These are phyloP conservation scores for Apophysomyces ossiformis DNA, from an alignment of 371 early-diverging fungal genomes.

Conservation along the genomic window DNA sequence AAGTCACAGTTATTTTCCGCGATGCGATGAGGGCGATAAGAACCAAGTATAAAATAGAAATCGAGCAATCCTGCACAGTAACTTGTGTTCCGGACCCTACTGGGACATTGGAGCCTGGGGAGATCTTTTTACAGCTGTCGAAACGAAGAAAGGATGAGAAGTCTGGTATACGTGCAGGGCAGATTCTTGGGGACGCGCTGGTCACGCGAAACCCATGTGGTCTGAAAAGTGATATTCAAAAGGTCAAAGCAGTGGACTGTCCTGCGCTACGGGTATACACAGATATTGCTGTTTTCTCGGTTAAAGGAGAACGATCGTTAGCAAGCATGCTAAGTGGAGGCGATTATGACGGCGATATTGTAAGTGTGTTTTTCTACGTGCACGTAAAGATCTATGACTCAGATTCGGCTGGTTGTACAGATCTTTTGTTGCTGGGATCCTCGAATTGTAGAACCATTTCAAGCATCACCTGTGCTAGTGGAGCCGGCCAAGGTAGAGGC, in stretches of 20 bases:
- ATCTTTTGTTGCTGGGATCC: slow-evolving; percentile 36
- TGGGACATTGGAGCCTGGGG: slow-evolving; percentile 14
- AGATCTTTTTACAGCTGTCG: slow-evolving; percentile 28
- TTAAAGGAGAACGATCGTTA: slow-evolving; percentile 20
- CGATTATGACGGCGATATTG: slow-evolving; percentile 34
- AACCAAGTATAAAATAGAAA: slow-evolving; percentile 21
- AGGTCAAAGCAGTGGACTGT: slow-evolving; percentile 24
- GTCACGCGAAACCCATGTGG: slow-evolving; percentile 27
- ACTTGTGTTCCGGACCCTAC: slow-evolving; percentile 33
- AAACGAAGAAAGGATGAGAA: slow-evolving; percentile 20
- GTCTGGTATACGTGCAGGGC: slow-evolving; percentile 19
- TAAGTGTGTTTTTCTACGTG: slow-evolving; percentile 1
- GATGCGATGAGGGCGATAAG: slow-evolving; percentile 4
- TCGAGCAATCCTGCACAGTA: slow-evolving; percentile 20
- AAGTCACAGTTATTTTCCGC: slow-evolving; percentile 20
- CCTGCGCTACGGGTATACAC: slow-evolving; percentile 18
- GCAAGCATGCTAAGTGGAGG: slow-evolving; percentile 28
- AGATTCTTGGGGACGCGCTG: slow-evolving; percentile 25
- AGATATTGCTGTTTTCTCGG: slow-evolving; percentile 28
- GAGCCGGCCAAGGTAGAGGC: slow-evolving; percentile 8
- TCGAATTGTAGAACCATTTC: slow-evolving; percentile 16
- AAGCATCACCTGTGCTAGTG: slow-evolving; percentile 10
- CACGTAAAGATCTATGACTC: too few species aligned
- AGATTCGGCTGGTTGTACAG: not conserved
- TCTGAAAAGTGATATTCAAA: slow-evolving; percentile 25